Conservation (phyloP, 768 basidiomycete genomes). For the Mycena galopus region DNA sequence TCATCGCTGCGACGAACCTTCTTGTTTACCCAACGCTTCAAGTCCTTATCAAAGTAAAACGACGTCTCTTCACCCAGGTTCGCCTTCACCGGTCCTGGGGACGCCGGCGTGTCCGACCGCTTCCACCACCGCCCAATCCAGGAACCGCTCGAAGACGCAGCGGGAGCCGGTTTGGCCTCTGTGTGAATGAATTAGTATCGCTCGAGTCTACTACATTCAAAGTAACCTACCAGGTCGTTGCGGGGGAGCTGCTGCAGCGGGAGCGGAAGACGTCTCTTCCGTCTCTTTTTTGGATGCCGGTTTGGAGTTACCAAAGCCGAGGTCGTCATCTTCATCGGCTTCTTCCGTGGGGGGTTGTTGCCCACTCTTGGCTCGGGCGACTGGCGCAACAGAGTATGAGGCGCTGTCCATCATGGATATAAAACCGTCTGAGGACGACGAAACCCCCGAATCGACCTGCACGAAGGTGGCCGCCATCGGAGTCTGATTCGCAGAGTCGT, state of each 20-base stretch:
- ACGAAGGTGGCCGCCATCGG: slow-evolving; percentile 81
- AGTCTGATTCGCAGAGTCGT: slow-evolving; percentile 58
- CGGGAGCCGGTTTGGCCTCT: slow-evolving; percentile 39
- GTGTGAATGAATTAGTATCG: not conserved
- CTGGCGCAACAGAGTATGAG: slow-evolving; percentile 55
- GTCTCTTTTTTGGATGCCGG: slow-evolving; percentile 52
- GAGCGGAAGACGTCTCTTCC: slow-evolving; percentile 40
- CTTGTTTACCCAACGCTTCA: slow-evolving; percentile 96
- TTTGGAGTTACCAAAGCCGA: slow-evolving; percentile 89
- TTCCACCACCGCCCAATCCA: slow-evolving; percentile 92
- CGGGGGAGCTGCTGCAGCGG: slow-evolving; percentile 38
- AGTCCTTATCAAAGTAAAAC: slow-evolving; percentile 96
- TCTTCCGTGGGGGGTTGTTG: slow-evolving; percentile 47
- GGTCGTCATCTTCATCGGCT: slow-evolving; percentile 89
- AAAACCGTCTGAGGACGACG: slow-evolving; percentile 70
- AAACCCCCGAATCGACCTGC: slow-evolving; percentile 58
- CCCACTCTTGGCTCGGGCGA: slow-evolving; percentile 35
- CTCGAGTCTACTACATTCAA: not conserved
- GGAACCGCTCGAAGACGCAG: slow-evolving; percentile 58
- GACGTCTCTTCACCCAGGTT: slow-evolving; percentile 92
- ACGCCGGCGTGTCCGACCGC: slow-evolving; percentile 62
- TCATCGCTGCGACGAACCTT: slow-evolving; percentile 64
- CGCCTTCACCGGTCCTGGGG: slow-evolving; percentile 88
- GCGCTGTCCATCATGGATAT: slow-evolving; percentile 85
- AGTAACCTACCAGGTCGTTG: slow-evolving; percentile 45